Conservation (phyloP, 495 filamentous ascomycete genomes). For the Penicilliopsis zonata region DNA sequence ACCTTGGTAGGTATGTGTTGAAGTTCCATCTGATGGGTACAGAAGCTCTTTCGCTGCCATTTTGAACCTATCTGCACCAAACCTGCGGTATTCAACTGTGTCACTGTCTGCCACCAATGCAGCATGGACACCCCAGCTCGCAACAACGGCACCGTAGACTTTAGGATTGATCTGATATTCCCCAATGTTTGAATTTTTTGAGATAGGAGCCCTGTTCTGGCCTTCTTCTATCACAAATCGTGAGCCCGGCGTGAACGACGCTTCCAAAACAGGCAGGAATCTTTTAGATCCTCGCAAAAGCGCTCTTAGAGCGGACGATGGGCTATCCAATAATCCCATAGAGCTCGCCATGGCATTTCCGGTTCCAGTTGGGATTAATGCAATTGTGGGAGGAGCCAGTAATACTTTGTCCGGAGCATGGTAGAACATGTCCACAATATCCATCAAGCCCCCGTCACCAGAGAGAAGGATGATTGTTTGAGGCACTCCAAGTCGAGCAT, state of each 20-base stretch:
- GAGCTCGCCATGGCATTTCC: constrained; percentile 83
- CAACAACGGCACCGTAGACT: constrained; percentile 69
- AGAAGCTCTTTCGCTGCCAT: constrained; percentile 71
- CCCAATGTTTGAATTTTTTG: constrained; percentile 3
- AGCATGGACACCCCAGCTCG: constrained; percentile 81
- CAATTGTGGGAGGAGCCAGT: constrained; percentile 37
- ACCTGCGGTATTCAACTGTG: constrained; percentile 59
- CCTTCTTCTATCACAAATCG: constrained; percentile 26
- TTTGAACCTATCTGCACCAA: constrained; percentile 65
- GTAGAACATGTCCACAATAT: constrained; percentile 58
- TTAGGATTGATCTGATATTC: constrained; percentile 10
- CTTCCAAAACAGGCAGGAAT: constrained; percentile 38
- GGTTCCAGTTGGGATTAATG: constrained; percentile 67
- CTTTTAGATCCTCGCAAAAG: constrained; percentile 40
- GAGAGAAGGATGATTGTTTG: constrained; percentile 65
- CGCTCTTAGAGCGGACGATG: constrained; percentile 15
- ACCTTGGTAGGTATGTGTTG: constrained; percentile 58
- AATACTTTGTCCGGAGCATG: constrained; percentile 6
- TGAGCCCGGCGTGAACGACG: constrained; percentile 55
- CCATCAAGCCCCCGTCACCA: constrained; percentile 75
- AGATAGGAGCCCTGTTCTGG: constrained; percentile 12
- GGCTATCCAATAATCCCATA: constrained; percentile 21
- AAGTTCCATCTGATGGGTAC: constrained; percentile 40
- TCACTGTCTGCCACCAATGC: constrained; percentile 80
- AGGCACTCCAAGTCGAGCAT: constrained; percentile 29